Conservation (phyloP, 768 basidiomycete species). For the Tylopilus felleus region DNA sequence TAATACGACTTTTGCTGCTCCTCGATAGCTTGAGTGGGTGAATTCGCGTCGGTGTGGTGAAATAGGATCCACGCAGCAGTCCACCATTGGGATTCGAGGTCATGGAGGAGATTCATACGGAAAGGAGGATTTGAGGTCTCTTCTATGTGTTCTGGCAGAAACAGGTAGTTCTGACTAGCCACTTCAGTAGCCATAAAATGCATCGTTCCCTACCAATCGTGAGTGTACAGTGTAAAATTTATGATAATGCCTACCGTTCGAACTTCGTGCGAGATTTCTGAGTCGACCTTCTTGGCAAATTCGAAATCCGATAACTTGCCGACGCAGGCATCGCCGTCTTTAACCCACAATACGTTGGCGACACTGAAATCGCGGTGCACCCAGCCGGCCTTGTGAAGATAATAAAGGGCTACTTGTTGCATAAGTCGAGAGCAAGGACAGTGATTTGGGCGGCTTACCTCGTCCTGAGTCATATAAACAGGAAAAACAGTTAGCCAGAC, state of each 20-base stretch:
- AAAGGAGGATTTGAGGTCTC: neutral
- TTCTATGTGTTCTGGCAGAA: neutral
- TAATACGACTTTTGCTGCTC: too few relatives aligned
- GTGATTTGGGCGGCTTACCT: neutral
- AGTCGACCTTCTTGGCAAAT: conserved; percentile 3
- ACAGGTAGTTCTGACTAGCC: neutral
- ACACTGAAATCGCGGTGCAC: neutral
- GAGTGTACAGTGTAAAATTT: neutral
- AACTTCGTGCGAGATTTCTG: neutral
- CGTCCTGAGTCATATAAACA: neutral
- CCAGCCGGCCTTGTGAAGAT: neutral
- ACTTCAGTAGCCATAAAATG: neutral
- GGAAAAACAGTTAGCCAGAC: neutral
- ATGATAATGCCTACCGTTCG: conserved; percentile 1
- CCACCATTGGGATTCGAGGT: too few relatives aligned
- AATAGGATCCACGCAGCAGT: too few relatives aligned
- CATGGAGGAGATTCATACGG: neutral
- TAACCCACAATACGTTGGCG: neutral
- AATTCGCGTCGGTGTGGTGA: too few relatives aligned
- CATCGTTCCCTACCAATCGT: neutral
- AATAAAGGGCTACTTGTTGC: neutral
- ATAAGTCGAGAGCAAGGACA: neutral
- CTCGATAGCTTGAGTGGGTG: too few relatives aligned
- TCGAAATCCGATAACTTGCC: conserved; percentile 12
- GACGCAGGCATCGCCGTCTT: neutral